Base-by-base conservation (phyloP, 2,329 filamentous ascomycete species). In the Colletotrichum sp. region DNA sequence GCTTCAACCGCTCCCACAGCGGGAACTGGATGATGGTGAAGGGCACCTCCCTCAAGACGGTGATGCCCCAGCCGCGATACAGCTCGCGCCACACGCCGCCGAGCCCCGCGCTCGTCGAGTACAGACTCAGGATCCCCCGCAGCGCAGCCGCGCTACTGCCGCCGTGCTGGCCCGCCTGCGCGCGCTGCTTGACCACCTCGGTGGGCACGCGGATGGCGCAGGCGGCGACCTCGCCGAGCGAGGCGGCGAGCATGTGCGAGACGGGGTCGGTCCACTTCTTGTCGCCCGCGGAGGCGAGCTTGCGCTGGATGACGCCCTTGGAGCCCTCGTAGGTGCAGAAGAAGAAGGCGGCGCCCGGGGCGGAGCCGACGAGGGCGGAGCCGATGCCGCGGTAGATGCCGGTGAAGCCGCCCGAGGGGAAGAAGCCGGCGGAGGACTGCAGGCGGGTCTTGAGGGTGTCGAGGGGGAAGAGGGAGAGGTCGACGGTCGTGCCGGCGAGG, bases 381-480 rank as follows among this genome's bases (percentile, higher is more conserved):
- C 96, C 97, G 18, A 99, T 92, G 83, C 97, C 97, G 61, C 95
- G 94, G 88, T 99, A 99, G 80, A 98, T 95, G 77, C 96, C 96
- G 66, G 90, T 91, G 89, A 98, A 96, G 81, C 96, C 96, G 82
- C 97, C 96, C 4, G 93, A 93, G 71, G 94, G 89, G 82, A 95
- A 92, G 88, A 98, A 96, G 84, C 94, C 93, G 72, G 89, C 84
- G 64, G 91, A 91, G 78, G 96, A 95, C 87, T 99, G 97, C 8
- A 99, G 95, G 18, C 97, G 96, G 58, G 97, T 99, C 88, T 99
- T 99, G 83, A 99, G 93, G 0, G 97, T 99, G 90, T 99, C 97
- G 89, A 99, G 95, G 1, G 97, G 97, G 88, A 95, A 99, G 83
- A 99, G 95, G 71, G 96, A 96, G 81, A 98, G 93, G 91, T 99